Evolutionary conservation across 306 rosid species (phyloP), one percentile per base, ranked within the genome.

Genomic region (Purshia tridentata): DNA sequence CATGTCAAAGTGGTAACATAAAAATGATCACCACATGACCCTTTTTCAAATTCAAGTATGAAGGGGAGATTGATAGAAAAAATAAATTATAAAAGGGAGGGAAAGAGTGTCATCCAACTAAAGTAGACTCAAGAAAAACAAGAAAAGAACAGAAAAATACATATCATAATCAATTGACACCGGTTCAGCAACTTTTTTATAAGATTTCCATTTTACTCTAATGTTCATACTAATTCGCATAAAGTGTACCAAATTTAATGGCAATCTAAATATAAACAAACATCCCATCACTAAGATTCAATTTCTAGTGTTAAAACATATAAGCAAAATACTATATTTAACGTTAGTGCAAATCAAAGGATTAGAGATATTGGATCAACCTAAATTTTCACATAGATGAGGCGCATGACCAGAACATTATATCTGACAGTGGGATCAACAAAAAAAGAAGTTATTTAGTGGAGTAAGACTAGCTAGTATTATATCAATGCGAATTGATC

Each of bases 1-100:
- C 50, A 75, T 29, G 72, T 84, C 78, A 86, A 29, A 29, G 35
- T 29, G 35, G 35, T 29, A 29, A 29, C 35, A 29, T 29, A 29
- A 29, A 29, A 29, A 29, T 29, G 35, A 29, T 29, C 35, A 29
- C 35, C 35, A 29, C 35, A 29, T 29, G 35, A 29, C 35, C 0
- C 35, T 29, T 29, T 29, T 29, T 29, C 35, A 29, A 29, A 29
- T 29, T 29, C 35, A 1, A 29, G 35, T 29, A 29, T 29, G 35
- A 29, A 29, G 35, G 35, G 35, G 35, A 29, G 35, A 29, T 29
- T 1, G 35, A 29, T 29, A 29, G 35, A 29, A 29, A 29, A 29
- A 29, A 29, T 2, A 29, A 29, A 29, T 29, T 29, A 29, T 29
- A 29, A 29, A 29, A 29, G 35, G 35, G 35, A 29, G 35, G 35